Conservation (phyloP, 2,329 filamentous ascomycete species). For the Gliomastix tumulicola region DNA sequence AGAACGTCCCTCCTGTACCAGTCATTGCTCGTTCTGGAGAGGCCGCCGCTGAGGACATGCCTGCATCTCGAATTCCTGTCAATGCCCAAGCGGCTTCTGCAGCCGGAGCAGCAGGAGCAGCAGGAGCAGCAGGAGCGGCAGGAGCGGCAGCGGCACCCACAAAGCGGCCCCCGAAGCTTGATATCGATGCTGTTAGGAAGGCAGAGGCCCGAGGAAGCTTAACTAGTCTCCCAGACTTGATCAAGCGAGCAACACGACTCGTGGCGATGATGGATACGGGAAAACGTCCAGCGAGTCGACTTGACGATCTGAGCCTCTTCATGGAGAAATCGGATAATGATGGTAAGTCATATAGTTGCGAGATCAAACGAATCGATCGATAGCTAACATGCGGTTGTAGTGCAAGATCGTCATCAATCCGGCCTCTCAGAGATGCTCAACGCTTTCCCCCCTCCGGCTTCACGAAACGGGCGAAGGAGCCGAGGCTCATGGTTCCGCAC, state of each 20-base stretch:
- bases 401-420: constrained; percentile 40
- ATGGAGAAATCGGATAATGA: too few species aligned
- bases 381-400: too few species aligned
- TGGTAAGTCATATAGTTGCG: too few species aligned
- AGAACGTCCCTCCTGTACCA: too few species aligned
- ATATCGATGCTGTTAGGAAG: constrained; percentile 75
- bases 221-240: constrained; percentile 87
- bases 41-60: too few species aligned
- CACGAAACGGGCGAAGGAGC: constrained; percentile 33
- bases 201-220: constrained; percentile 82
- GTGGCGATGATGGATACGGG: constrained; percentile 86
- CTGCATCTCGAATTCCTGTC: too few species aligned
- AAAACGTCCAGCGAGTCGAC: constrained; percentile 52
- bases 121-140: too few species aligned
- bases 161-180: constrained; percentile 64
- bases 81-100: too few species aligned
- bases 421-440: constrained; percentile 59
- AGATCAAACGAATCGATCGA: too few species aligned
- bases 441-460: constrained; percentile 54
- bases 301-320: constrained; percentile 46
- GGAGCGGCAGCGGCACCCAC: too few species aligned
- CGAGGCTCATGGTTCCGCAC: constrained; percentile 35
- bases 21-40: too few species aligned
- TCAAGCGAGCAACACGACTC: constrained; percentile 77
- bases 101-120: too few species aligned